A percentile compares a stretch with the other conserved stretches of the same genome.
These are phyloP conservation scores for Myxozyma geophila DNA, from an alignment of 805 yeast species.

Conservation along the genomic window DNA sequence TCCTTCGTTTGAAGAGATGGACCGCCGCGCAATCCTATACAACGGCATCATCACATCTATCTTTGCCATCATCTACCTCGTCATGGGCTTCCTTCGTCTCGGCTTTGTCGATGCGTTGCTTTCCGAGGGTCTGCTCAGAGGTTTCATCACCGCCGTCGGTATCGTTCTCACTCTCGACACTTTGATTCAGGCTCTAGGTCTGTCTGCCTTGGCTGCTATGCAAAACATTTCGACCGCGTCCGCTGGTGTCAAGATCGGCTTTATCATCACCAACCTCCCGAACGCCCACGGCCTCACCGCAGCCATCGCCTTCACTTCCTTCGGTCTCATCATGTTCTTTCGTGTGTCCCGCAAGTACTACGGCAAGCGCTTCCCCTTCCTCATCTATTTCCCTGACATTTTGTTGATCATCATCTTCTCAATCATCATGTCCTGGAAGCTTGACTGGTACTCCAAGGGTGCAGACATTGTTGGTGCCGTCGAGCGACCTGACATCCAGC, in stretches of 20 bases:
- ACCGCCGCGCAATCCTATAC: conserved; percentile 33
- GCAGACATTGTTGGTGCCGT: conserved; percentile 75
- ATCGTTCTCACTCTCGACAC: conserved; percentile 81
- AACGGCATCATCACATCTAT: conserved; percentile 72
- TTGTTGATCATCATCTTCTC: conserved; percentile 69
- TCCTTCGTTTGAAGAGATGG: conserved; percentile 31
- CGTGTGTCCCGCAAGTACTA: conserved; percentile 43
- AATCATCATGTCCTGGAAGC: conserved; percentile 56
- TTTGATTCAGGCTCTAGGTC: conserved; percentile 70
- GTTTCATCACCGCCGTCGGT: conserved; percentile 87
- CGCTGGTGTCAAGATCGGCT: conserved; percentile 69
- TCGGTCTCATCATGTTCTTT: conserved; percentile 52
- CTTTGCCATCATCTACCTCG: conserved; percentile 72
- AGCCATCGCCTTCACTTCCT: conserved; percentile 59
- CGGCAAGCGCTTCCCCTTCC: conserved; percentile 48
- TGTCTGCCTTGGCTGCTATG: conserved; percentile 53
- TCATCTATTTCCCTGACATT: conserved; percentile 82
- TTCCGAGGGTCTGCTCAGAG: conserved; percentile 75
- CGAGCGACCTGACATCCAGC: conserved; percentile 54
- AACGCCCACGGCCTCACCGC: conserved; percentile 64
- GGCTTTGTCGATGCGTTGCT: conserved; percentile 85
- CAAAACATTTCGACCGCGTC: conserved; percentile 65
- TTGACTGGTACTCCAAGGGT: conserved; percentile 49
- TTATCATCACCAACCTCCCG: conserved; percentile 55
- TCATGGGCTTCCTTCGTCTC: conserved; percentile 77